phyloP scores from a whole-genome alignment of 306 rosid genomes.

The Sicyos edulis region DNA sequence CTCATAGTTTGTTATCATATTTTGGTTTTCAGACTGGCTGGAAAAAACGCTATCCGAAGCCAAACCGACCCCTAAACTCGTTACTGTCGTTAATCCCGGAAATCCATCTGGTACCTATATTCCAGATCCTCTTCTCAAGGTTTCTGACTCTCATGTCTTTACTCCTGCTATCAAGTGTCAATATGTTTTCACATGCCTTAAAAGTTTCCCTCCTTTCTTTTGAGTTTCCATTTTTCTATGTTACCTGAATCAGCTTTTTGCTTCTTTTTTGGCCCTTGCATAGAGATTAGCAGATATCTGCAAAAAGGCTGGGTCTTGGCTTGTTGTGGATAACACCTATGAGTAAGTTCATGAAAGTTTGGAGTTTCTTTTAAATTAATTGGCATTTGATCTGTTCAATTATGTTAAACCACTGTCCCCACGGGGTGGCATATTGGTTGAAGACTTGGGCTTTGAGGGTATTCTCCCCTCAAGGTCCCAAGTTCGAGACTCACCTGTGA shows the following conservation, averaged over 20 bases:
- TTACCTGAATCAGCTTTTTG: slow-evolving; percentile 11
- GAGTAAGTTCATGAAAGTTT: slow-evolving; percentile 47
- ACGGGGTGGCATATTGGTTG: too few relatives aligned
- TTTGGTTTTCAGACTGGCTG: slow-evolving; percentile 73
- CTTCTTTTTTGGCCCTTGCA: slow-evolving; percentile 22
- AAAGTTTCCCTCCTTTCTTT: neutral
- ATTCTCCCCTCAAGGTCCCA: too few relatives aligned
- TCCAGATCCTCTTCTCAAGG: slow-evolving; percentile 83
- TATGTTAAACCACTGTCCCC: too few relatives aligned
- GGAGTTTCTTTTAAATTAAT: neutral
- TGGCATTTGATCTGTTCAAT: too few relatives aligned
- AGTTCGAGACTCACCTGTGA: too few relatives aligned
- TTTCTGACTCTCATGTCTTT: slow-evolving; percentile 28
- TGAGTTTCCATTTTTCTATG: neutral
- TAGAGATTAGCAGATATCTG: slow-evolving; percentile 88
- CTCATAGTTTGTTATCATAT: slow-evolving; percentile 14
- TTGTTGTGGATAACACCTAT: slow-evolving; percentile 81
- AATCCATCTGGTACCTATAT: slow-evolving; percentile 88
- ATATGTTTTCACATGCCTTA: slow-evolving; percentile 19
- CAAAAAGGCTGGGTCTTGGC: slow-evolving; percentile 75
- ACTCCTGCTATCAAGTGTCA: neutral
- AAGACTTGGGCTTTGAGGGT: too few relatives aligned
- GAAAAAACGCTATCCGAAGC: slow-evolving; percentile 60
- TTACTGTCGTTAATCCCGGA: slow-evolving; percentile 89
- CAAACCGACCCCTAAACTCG: slow-evolving; percentile 88